Evolutionary conservation across 2,329 filamentous ascomycete genomes (phyloP), one percentile per base, ranked within the genome.

Genomic region (Cladosporium sp.): DNA sequence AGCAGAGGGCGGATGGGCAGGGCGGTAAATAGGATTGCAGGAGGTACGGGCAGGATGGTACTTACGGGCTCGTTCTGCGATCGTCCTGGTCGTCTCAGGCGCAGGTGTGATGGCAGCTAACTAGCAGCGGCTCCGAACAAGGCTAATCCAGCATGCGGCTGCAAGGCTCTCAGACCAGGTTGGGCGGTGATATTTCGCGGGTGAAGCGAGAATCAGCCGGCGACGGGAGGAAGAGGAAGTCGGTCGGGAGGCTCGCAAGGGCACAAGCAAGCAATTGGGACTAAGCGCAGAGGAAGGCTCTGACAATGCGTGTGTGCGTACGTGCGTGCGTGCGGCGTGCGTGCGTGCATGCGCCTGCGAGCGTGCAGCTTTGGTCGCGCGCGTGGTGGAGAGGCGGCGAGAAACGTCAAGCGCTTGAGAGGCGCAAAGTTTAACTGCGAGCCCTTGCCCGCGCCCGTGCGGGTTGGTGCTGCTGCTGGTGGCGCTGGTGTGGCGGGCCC

Each of bases 91-190:
- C 44, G 41, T 61, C 47, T 64, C 60, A 44, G 32, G 60, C 60
- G 49, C 49, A 64, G 60, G 60, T 64, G 32, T 55, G 60, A 54
- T 60, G 59, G 51, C 60, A 64, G 60, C 60, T 52, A 64, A 30
- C 60, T 64, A 64, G 60, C 51, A 55, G 60, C 60, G 60, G 60
- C 60, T 55, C 60, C 60, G 49, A 64, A 64, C 60, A 64, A 55
- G 49, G 32, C 51, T 55, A 64, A 55, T 64, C 34, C 60, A 61
- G 59, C 60, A 64, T 64, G 60, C 60, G 60, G 60, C 60, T 55
- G 60, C 60, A 55, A 52, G 60, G 60, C 60, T 64, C 60, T 64
- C 60, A 64, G 60, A 64, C 60, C 60, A 64, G 60, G 59, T 64
- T 64, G 60, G 60, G 60, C 60, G 60, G 60, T 64, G 49, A 55